Percentiles rank a stretch among this genome's conserved stretches.
Conservation (phyloP, 176 grass and related monocot genomes). For the Hsuehochloa calcarea region DNA sequence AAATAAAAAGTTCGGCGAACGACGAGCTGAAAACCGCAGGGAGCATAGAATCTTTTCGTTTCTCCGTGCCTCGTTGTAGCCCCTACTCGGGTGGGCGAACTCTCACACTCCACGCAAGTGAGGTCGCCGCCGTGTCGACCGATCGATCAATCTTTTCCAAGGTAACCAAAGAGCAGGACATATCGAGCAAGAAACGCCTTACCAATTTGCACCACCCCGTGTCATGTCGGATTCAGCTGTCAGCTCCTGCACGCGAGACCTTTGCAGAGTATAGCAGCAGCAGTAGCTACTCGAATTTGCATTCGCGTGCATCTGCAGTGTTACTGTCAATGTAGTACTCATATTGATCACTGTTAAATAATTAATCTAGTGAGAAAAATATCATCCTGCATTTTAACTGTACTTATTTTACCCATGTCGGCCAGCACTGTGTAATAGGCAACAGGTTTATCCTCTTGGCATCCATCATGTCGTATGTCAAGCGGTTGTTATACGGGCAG, state of each 20-base stretch:
- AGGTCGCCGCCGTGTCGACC: not conserved
- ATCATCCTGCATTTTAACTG: not conserved
- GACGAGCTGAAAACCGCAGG: not conserved
- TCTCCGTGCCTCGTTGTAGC: not conserved
- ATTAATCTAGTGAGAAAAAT: not conserved
- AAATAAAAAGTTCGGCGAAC: too few species aligned
- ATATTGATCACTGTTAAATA: not conserved
- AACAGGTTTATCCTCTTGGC: not conserved
- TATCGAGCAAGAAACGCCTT: conserved; percentile 1
- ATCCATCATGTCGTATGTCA: conserved; percentile 16
- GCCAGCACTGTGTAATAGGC: not conserved
- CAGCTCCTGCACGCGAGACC: not conserved
- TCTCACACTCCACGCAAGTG: conserved; percentile 27
- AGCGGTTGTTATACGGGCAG: not conserved
- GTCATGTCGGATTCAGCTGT: not conserved
- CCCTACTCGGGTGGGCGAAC: not conserved
- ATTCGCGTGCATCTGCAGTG: not conserved
- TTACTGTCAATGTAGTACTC: not conserved
- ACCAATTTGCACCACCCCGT: not conserved
- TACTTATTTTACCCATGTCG: not conserved
- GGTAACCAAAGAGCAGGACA: not conserved
- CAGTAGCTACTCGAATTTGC: not conserved
- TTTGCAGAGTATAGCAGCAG: not conserved
- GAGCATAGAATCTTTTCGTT: conserved; percentile 1
- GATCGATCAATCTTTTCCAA: conserved; percentile 5